These are phyloP conservation scores for Boeremia exigua DNA, from an alignment of 2,329 filamentous ascomycete genomes.

Conservation along the genomic window DNA sequence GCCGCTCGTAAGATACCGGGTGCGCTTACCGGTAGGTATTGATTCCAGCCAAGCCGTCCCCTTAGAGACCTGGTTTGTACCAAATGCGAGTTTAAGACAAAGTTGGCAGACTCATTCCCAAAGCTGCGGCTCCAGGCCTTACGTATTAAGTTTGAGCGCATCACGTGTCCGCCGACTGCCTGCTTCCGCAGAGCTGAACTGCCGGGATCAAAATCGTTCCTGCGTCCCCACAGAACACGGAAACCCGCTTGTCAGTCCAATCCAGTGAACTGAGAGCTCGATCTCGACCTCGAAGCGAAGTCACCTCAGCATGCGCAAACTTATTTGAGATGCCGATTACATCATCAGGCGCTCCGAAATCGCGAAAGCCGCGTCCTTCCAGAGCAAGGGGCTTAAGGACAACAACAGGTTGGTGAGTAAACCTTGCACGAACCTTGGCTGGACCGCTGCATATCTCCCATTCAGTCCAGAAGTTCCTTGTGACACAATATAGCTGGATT, in stretches of 20 bases:
- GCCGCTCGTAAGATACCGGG: slow-evolving; percentile 1
- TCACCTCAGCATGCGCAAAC: slow-evolving; percentile 30
- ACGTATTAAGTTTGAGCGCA: background rate
- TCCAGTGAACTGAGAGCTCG: slow-evolving; percentile 27
- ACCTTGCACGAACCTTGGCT: background rate
- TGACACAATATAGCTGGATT: background rate
- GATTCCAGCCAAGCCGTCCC: background rate
- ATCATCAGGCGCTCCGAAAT: slow-evolving; percentile 35
- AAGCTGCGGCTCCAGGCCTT: background rate
- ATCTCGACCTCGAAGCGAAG: slow-evolving; percentile 36
- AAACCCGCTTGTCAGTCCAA: slow-evolving; percentile 13
- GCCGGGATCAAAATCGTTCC: slow-evolving; percentile 9
- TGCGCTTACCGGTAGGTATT: slow-evolving; percentile 3
- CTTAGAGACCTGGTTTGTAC: background rate
- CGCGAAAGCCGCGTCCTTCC: slow-evolving; percentile 50
- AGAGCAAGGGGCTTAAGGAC: slow-evolving; percentile 53
- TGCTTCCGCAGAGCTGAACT: slow-evolving; percentile 9
- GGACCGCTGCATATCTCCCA: background rate
- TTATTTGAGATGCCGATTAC: slow-evolving; percentile 34
- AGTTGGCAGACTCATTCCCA: background rate
- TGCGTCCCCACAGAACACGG: slow-evolving; percentile 13
- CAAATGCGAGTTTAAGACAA: background rate
- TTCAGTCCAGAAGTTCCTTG: background rate
- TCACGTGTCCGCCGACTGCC: slow-evolving; percentile 8
- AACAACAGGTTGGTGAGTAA: slow-evolving; percentile 52